Evolutionary conservation across 1,139 yeast species (phyloP), one percentile per base, ranked within the genome.

Genomic region (Debaryomyces robertsiae): DNA sequence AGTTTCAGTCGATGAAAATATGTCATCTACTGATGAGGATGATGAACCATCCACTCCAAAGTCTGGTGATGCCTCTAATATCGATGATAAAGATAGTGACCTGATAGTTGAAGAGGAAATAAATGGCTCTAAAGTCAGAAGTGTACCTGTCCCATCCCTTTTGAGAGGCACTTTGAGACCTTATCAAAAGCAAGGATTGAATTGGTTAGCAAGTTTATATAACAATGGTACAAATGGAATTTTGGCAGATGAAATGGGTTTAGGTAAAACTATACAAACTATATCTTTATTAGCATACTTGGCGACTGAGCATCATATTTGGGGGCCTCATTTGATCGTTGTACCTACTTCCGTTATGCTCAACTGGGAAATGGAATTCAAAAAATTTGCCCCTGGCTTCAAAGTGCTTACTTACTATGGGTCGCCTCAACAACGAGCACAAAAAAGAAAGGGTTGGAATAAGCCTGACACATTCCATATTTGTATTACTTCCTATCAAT

Each of bases 361-460:
- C 42, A 94, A 94, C 60, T 94, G 99, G 99, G 99, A 94, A 61
- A 91, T 93, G 97, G 99, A 94, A 60, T 91, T 94, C 67, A 94
- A 93, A 58, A 82, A 96, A 52, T 94, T 94, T 72, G 98, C 98
- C 1, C 99, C 99, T 0, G 99, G 98, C 0, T 86, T 94, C 62
- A 93, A 94, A 60, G 95, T 94, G 1, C 61, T 94, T 60, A 93
- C 98, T 0, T 94, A 94, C 60, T 94, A 93, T 57, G 99, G 99
- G 0, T 84, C 94, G n/a, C 98, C 98, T 0, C 96, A 88, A 55
- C 98, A 94, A 60, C 82, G 99, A 57, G 93, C 93, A 36, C 94
- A 87, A 52, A 94, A 94, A 57, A 81, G 99, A 53, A 85, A 85
- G 49, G 99, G 99, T 1, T 94, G 99, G 99, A 91, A 91, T 55